Percentiles rank a stretch among this genome's conserved stretches.
phyloP scores from a whole-genome alignment of 179 eudicot genomes.

The Amaranthus tricolor region DNA sequence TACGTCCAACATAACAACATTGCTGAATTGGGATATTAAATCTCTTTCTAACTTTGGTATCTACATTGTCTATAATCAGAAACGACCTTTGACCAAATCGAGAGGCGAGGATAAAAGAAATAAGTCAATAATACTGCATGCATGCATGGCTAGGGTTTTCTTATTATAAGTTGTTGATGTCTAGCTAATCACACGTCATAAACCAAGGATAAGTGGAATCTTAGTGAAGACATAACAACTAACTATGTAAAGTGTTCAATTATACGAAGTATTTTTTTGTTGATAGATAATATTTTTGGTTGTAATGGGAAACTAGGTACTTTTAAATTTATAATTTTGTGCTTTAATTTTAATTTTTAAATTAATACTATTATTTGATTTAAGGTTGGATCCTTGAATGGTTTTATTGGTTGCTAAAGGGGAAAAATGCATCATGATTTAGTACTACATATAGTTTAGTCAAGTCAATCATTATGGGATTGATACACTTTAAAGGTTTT shows the following conservation, averaged over 20 bases:
- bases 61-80: too few species aligned
- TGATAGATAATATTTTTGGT: conserved; percentile 1
- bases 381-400: neutral
- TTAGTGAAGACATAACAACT: conserved; percentile 10
- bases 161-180: neutral
- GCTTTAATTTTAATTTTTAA: neutral
- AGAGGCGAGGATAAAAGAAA: too few species aligned
- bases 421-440: neutral
- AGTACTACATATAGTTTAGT: neutral
- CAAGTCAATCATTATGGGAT: neutral
- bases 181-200: neutral
- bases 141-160: neutral
- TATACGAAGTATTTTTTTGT: neutral
- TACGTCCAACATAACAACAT: too few species aligned
- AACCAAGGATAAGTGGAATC: conserved; percentile 6
- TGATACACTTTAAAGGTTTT: neutral
- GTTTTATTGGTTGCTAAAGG: neutral
- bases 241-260: conserved; percentile 5
- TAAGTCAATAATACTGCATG: too few species aligned
- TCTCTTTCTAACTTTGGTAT: too few species aligned
- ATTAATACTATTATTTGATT: conserved; percentile 9
- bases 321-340: too few species aligned
- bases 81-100: too few species aligned
- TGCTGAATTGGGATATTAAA: too few species aligned
- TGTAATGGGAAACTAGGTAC: neutral